Conservation (phyloP, 352 stramenopile genomes). For the Globisporangium parvum region DNA sequence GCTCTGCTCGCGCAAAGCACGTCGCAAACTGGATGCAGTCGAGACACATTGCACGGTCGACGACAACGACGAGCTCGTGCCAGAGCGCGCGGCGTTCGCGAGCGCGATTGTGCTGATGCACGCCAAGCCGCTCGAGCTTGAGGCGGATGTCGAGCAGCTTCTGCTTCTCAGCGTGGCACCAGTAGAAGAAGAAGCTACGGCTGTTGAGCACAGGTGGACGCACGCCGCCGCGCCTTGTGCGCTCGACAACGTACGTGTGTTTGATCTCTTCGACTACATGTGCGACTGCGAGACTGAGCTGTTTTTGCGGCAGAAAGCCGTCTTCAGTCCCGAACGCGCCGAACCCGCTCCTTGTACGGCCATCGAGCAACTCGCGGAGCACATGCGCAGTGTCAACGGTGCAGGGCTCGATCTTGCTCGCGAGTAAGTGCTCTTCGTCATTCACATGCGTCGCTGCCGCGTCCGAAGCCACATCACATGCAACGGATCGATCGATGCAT, state of each 20-base stretch:
- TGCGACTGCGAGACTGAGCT: constrained; percentile 60
- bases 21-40: constrained; percentile 67
- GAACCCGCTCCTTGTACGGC: constrained; percentile 60
- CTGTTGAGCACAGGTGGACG: constrained; percentile 61
- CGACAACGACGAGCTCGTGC: constrained; percentile 44
- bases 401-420: too few relatives aligned
- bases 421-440: too few relatives aligned
- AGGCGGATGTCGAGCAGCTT: constrained; percentile 72
- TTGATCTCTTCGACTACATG: constrained; percentile 42
- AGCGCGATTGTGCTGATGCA: background rate
- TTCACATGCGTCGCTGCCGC: too few relatives aligned
- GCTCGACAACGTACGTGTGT: constrained; percentile 67
- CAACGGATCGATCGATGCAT: background rate
- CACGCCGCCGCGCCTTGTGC: constrained; percentile 32
- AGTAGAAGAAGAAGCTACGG: constrained; percentile 83
- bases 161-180: constrained; percentile 84
- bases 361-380: constrained; percentile 30
- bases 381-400: constrained; percentile 14
- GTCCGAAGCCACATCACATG: too few relatives aligned
- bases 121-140: constrained; percentile 27
- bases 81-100: constrained; percentile 23
- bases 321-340: constrained; percentile 59
- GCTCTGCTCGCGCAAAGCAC: constrained; percentile 36
- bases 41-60: constrained; percentile 69
- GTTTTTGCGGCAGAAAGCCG: constrained; percentile 55